These are phyloP conservation scores for Aspergillus panamensis DNA, from an alignment of 495 filamentous ascomycete genomes.

Conservation along the genomic window DNA sequence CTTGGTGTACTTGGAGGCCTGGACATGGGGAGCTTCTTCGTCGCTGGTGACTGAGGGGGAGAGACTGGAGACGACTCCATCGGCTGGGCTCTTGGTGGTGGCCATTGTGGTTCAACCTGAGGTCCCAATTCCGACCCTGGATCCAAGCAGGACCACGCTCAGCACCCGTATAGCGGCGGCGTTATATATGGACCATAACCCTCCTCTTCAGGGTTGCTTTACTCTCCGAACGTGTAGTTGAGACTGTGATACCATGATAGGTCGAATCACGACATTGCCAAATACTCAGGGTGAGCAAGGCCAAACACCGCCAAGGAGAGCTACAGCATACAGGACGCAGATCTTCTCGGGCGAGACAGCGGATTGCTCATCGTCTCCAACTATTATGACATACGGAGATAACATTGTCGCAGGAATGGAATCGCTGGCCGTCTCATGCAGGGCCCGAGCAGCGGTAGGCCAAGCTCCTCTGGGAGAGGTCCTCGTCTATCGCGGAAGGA, in stretches of 20 bases:
- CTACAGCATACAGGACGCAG: too few relatives aligned
- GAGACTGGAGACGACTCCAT: background rate
- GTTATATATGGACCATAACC: background rate
- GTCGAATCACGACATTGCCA: slow-evolving; percentile 24
- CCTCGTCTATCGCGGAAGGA: background rate
- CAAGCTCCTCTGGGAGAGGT: background rate
- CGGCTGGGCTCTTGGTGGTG: background rate
- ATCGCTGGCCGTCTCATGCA: too few relatives aligned
- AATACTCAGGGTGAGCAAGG: background rate
- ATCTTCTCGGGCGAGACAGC: background rate
- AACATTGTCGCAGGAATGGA: too few relatives aligned
- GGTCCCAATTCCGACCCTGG: background rate
- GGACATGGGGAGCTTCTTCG: background rate
- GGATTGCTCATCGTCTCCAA: background rate
- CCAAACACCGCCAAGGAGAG: background rate
- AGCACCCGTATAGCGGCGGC: background rate
- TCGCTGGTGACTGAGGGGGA: slow-evolving; percentile 2
- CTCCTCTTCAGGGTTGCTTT: background rate
- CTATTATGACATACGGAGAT: background rate
- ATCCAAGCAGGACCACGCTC: background rate
- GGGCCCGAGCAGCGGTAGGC: too few relatives aligned
- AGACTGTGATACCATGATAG: slow-evolving; percentile 25
- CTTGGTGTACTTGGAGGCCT: slow-evolving; percentile 1
- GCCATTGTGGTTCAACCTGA: background rate
- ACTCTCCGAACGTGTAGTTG: background rate